These are phyloP conservation scores for Neofusicoccum laricinum DNA, from an alignment of 2,329 filamentous ascomycete species.

Conservation along the genomic window DNA sequence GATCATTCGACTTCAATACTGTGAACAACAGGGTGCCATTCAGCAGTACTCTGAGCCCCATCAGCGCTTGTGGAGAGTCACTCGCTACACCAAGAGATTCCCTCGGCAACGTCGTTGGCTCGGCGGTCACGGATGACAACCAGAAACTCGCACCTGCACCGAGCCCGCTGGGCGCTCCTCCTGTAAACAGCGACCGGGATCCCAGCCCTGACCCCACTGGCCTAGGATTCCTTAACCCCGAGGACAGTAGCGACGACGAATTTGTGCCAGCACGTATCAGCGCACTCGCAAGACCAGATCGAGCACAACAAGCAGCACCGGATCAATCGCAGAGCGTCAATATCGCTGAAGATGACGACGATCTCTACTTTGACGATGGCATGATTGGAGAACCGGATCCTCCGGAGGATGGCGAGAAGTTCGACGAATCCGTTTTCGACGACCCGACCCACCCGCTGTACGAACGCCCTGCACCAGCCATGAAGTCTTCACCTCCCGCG, in stretches of 20 bases:
- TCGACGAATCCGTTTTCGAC: constrained; percentile 74
- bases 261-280: constrained; percentile 14
- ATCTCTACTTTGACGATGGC: constrained; percentile 69
- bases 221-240: constrained; percentile 21
- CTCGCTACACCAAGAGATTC: constrained; percentile 3
- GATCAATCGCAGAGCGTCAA: constrained; percentile 1
- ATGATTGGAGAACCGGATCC: constrained; percentile 52
- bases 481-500: neutral
- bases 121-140: neutral
- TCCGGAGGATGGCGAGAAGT: constrained; percentile 51
- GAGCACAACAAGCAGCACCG: constrained; percentile 8
- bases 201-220: constrained; percentile 20
- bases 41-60: constrained; percentile 24
- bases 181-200: neutral
- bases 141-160: constrained; percentile 3
- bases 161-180: constrained; percentile 6
- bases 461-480: constrained; percentile 45
- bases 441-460: constrained; percentile 42
- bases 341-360: constrained; percentile 39
- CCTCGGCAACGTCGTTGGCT: neutral
- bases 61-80: constrained; percentile 22
- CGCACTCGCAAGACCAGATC: constrained; percentile 15
- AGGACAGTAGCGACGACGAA: constrained; percentile 5
- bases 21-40: constrained; percentile 16
- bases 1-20: constrained; percentile 33